Evolutionary conservation across 768 basidiomycete species (phyloP).

Genomic region (Lactarius akahatsu): DNA sequence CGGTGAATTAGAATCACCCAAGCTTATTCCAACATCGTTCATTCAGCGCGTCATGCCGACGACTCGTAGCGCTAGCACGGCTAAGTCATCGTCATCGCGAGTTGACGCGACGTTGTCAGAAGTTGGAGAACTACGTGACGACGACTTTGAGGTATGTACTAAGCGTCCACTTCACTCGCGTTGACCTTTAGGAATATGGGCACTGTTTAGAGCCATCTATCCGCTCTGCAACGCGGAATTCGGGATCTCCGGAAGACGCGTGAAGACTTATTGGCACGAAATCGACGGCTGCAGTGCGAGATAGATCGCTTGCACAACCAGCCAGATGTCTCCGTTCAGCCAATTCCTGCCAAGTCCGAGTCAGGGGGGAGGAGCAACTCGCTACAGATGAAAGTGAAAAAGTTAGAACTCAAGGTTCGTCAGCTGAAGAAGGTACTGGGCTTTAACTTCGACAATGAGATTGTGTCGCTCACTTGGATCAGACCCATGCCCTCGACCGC

Average conservation of each 20-base stretch:
- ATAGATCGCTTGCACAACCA: slow-evolving; percentile 20
- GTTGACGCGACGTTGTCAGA: slow-evolving; percentile 1
- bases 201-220: slow-evolving; percentile 15
- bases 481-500: slow-evolving; percentile 26
- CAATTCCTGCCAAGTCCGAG: slow-evolving; percentile 9
- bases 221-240: slow-evolving; percentile 17
- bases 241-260: slow-evolving; percentile 4
- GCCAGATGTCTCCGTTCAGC: slow-evolving; percentile 8
- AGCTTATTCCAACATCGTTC: not conserved
- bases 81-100: slow-evolving; percentile 5
- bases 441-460: not conserved
- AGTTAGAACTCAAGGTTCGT: slow-evolving; percentile 30
- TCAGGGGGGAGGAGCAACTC: slow-evolving; percentile 16
- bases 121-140: not conserved
- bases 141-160: slow-evolving; percentile 4
- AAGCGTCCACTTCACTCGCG: not conserved
- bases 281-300: slow-evolving; percentile 11
- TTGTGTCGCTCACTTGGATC: not conserved
- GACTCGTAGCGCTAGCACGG: slow-evolving; percentile 19
- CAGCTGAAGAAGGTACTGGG: slow-evolving; percentile 34
- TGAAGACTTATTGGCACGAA: slow-evolving; percentile 6
- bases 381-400: slow-evolving; percentile 30
- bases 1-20: not conserved
- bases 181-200: not conserved
- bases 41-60: slow-evolving; percentile 11